Percentiles rank a stretch among this genome's conserved stretches.
phyloP scores from a whole-genome alignment of 768 basidiomycete genomes.

The Lyophyllum atratum region DNA sequence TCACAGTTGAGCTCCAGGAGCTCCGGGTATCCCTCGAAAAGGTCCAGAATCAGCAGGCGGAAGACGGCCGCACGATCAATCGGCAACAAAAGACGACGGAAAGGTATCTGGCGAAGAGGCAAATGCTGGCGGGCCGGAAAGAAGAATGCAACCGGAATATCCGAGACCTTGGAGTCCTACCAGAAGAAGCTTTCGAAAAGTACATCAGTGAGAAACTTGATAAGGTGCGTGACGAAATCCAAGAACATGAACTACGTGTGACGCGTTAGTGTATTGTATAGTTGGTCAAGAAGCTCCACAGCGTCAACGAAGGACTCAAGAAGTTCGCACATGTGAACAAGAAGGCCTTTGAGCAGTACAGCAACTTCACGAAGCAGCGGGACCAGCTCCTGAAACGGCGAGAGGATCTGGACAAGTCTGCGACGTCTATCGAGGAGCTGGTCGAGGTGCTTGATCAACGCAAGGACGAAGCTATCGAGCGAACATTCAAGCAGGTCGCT shows the following conservation, averaged over 20 bases:
- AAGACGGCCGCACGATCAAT: constrained; percentile 86
- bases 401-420: constrained; percentile 90
- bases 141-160: constrained; percentile 97
- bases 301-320: constrained; percentile 89
- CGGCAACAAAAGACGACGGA: constrained; percentile 95
- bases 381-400: constrained; percentile 86
- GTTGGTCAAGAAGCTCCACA: constrained; percentile 93
- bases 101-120: constrained; percentile 89
- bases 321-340: constrained; percentile 99
- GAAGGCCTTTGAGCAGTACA: constrained; percentile 98
- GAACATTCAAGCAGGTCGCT: constrained; percentile 98
- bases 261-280: constrained; percentile 29
- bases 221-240: constrained; percentile 51
- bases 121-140: constrained; percentile 80
- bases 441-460: constrained; percentile 93
- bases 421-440: constrained; percentile 86
- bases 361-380: constrained; percentile 95
- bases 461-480: constrained; percentile 98
- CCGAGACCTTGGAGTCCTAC: constrained; percentile 92
- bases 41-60: constrained; percentile 78
- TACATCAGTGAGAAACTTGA: constrained; percentile 89
- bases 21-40: constrained; percentile 67
- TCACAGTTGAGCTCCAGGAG: constrained; percentile 65
- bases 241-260: not conserved
- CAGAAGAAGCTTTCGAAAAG: constrained; percentile 97